Base-by-base conservation (phyloP, 208 protist genomes). In the Trypanosoma rangeli region DNA sequence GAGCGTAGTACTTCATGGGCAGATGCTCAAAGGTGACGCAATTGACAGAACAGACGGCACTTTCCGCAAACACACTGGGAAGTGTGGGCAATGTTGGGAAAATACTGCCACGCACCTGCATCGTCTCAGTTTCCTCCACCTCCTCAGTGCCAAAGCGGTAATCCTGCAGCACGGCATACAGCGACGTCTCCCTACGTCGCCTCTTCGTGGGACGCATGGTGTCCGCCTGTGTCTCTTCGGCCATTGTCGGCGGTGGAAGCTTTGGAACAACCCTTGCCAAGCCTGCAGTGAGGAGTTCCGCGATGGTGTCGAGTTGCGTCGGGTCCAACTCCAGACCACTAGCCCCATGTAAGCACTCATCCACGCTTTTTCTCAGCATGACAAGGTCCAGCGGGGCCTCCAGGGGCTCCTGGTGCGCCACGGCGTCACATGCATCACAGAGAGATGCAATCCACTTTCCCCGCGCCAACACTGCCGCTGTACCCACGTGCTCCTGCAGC, bases 61-160 rank as follows among this genome's bases (percentile, higher is more conserved):
- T 70, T 28, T 58, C 55, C 33, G 63, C 26, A 52, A 76, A 76
- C 4, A 76, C 70, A 18, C 70, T 76, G 8, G 70, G 64, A 24
- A 70, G 54, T 39, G 56, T 33, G 1, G 52, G 8, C 42, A 61
- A 44, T 50, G 53, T 64, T 29, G 62, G 62, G 26, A 68, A 57
- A 67, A 74, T 64, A 57, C 59, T 31, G 3, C 24, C 59, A 50
- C 54, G 58, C 28, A 8, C 44, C 33, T 28, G 3, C 7, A 28
- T 8, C 29, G 16, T 42, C 35, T 31, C 20, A 0, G 3, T 53
- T 10, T 46, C 58, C 31, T 50, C 20, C 13, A 5, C 4, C 3
- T 31, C 29, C 12, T 20, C 42, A 9, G 13, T 9, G 13, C 3
- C 8, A 46, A 46, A 46, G 1, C 42, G 42, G 42, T 46, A 46